Evolutionary conservation across 768 basidiomycete species (phyloP).

Genomic region (Gymnopilus junonius): DNA sequence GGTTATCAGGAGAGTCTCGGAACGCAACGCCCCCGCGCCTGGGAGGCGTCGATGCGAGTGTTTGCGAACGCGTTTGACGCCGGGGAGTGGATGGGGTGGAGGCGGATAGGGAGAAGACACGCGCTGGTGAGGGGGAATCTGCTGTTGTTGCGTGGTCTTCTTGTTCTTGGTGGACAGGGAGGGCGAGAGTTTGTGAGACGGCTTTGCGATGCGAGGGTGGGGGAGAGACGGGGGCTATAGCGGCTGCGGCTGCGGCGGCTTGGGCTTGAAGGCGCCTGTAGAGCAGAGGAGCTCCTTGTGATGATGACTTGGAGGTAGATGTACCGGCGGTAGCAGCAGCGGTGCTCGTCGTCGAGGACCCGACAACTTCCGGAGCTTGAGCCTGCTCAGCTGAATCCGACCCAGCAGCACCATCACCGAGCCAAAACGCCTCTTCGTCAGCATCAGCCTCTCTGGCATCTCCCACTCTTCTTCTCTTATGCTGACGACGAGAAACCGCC

Average conservation of each 20-base stretch:
- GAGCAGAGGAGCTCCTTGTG: conserved; percentile 33
- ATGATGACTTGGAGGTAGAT: conserved; percentile 13
- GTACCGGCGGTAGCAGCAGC: neutral
- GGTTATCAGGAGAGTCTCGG: conserved; percentile 73
- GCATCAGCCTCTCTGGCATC: conserved; percentile 34
- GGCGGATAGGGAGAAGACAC: conserved; percentile 15
- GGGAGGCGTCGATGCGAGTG: neutral
- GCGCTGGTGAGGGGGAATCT: conserved; percentile 1
- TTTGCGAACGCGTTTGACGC: conserved; percentile 27
- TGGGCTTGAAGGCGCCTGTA: conserved; percentile 39
- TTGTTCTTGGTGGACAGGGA: neutral
- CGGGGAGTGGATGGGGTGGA: conserved; percentile 45
- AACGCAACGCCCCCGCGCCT: conserved; percentile 26
- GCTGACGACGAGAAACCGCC: conserved; percentile 9
- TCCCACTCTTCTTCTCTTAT: conserved; percentile 45
- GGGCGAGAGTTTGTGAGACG: neutral
- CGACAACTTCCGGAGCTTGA: conserved; percentile 20
- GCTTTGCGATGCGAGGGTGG: conserved; percentile 64
- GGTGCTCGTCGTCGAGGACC: conserved; percentile 7
- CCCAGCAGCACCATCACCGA: conserved; percentile 35
- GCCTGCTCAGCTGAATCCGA: conserved; percentile 4
- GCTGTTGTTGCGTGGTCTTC: neutral
- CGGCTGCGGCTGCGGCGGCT: conserved; percentile 18
- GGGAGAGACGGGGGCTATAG: conserved; percentile 60
- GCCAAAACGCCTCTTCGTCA: conserved; percentile 60